Base-by-base conservation (phyloP, 1,139 yeast genomes). In the Hyphopichia fennica region DNA sequence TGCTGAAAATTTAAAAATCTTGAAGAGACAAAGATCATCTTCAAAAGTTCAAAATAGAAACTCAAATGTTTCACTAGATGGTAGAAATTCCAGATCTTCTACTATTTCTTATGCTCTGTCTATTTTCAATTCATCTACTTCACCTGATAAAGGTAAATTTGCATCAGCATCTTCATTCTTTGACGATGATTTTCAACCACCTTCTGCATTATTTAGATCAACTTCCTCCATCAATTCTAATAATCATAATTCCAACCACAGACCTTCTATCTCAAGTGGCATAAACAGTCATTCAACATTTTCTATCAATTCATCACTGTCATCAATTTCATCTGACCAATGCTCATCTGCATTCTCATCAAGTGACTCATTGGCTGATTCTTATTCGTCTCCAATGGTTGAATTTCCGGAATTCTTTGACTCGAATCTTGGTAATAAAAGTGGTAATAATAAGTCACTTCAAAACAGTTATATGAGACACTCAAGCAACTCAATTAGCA, bases 1-100 rank as follows among this genome's bases (percentile, higher is more conserved):
- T 45, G 48, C 61, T 10, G 62, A 60, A 37, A 61, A 57, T 39
- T 55, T 62, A 39, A 70, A 69, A 52, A 57, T 69, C 17, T 54
- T 69, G 43, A 70, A 70, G 46, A 55, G 75, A 34, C 75, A 69
- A 44, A 59, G 57, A 44, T 66, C 72, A 6, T 47, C 45, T 22
- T 43, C 62, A 10, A 47, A 45, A 39, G 36, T 34, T 39, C 43
- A 41, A 46, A 39, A 23, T 38, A 34, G 33, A 13, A 10, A 42
- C 28, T 15, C 30, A 2, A 28, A 29, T 10, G 13, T 20, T 29
- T 11, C 32, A 11, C 4, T 5, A 6, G 39, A 39, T n/a, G 15
- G 14, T n/a, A 28, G 17, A 23, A 19, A 9, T 14, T 32, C 41
- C 14, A 35, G 38, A 39, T 53, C 56, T 22, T 54, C 64, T 13